phyloP scores from a whole-genome alignment of 441 rosid genomes.

The Dalechampia spathulata region DNA sequence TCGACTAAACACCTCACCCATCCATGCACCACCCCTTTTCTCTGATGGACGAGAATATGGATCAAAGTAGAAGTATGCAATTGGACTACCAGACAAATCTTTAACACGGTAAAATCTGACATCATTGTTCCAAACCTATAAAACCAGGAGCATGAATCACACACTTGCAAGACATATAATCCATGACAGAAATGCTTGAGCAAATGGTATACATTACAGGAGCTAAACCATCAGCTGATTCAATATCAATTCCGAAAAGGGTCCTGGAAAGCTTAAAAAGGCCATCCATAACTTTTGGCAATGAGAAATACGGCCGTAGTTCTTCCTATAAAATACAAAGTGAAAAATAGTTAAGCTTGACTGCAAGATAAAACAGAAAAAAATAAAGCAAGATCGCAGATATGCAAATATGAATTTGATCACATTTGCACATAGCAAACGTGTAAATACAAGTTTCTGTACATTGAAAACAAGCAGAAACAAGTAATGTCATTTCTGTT shows the following conservation, averaged over 20 bases:
- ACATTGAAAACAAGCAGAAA: background rate
- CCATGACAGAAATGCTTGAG: slow-evolving; percentile 3
- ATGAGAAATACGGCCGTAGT: slow-evolving; percentile 81
- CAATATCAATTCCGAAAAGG: slow-evolving; percentile 68
- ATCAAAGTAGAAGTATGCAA: slow-evolving; percentile 90
- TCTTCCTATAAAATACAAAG: slow-evolving; percentile 56
- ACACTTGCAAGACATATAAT: slow-evolving; percentile 7
- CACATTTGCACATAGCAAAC: background rate
- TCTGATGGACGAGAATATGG: slow-evolving; percentile 95
- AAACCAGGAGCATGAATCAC: slow-evolving; percentile 15
- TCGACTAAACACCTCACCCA: slow-evolving; percentile 79
- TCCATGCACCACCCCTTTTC: slow-evolving; percentile 91
- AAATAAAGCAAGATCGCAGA: background rate
- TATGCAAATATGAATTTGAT: background rate
- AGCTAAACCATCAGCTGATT: slow-evolving; percentile 82
- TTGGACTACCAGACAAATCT: slow-evolving; percentile 67
- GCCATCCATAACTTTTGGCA: slow-evolving; percentile 91
- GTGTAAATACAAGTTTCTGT: background rate
- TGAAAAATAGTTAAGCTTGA: slow-evolving; percentile 14
- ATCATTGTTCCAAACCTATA: slow-evolving; percentile 85
- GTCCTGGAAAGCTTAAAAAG: slow-evolving; percentile 71
- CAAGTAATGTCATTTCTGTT: background rate
- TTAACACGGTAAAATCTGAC: slow-evolving; percentile 71
- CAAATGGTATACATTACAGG: slow-evolving; percentile 43
- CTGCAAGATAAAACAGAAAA: background rate